phyloP scores from a whole-genome alignment of 1,284 basidiomycete genomes.

The Termitomyces sp. region DNA sequence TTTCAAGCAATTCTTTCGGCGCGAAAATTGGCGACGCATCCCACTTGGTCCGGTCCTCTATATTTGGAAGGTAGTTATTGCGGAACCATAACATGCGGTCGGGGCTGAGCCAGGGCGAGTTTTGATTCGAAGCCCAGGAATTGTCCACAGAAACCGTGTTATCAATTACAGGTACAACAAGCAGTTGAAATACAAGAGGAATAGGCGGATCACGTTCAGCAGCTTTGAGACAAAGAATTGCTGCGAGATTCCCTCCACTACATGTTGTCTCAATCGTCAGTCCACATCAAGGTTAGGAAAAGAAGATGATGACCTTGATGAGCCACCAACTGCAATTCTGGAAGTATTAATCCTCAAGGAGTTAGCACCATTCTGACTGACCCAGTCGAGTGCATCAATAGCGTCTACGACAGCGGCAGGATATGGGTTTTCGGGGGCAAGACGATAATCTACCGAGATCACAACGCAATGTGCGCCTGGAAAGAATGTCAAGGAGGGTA shows the following conservation, averaged over 20 bases:
- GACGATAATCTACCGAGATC: slow-evolving; percentile 67
- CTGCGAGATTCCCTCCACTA: slow-evolving; percentile 70
- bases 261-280: background rate
- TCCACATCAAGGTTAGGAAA: background rate
- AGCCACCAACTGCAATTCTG: slow-evolving; percentile 51
- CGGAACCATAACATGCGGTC: slow-evolving; percentile 72
- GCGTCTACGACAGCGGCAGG: slow-evolving; percentile 74
- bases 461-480: slow-evolving; percentile 50
- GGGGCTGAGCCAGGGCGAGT: slow-evolving; percentile 56
- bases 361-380: slow-evolving; percentile 35
- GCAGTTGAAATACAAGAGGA: slow-evolving; percentile 56
- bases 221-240: slow-evolving; percentile 62
- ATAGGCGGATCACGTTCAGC: slow-evolving; percentile 43
- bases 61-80: slow-evolving; percentile 60
- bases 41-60: slow-evolving; percentile 55
- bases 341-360: slow-evolving; percentile 27
- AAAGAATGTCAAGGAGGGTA: background rate
- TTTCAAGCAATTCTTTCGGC: slow-evolving; percentile 46
- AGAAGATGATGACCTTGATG: slow-evolving; percentile 48
- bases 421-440: slow-evolving; percentile 71
- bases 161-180: slow-evolving; percentile 69
- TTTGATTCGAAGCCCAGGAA: slow-evolving; percentile 55
- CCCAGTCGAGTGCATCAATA: slow-evolving; percentile 62
- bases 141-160: slow-evolving; percentile 51
- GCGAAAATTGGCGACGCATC: slow-evolving; percentile 68